Evolutionary conservation across 306 rosid species (phyloP), one percentile per base, ranked within the genome.

Genomic region (Sophora flavescens): DNA sequence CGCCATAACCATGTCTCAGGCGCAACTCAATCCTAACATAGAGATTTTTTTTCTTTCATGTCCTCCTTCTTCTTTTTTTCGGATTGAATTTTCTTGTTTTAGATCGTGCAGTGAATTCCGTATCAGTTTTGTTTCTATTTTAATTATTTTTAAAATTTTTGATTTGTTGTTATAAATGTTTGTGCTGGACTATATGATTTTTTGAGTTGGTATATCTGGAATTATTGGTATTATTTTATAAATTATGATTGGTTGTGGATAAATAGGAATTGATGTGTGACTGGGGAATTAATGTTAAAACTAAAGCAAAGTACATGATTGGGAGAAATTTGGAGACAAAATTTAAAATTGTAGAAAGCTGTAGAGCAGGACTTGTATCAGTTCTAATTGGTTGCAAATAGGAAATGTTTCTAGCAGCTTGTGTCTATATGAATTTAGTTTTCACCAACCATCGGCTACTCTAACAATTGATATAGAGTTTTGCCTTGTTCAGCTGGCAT

Each of bases 1-100:
- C 22, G 22, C 12, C 63, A 0, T 45, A 67, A 81, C 22, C 22
- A 22, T 81, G 84, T 81, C 84, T 81, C 84, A 81, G 84, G 84
- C 75, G 0, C 33, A 7, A 6, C 47, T 52, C 63, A 4, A 63
- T 2, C 62, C 45, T n/a, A 0, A 1, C 7, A n/a, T 26, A 11
- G 22, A 22, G 7, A 36, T 4, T 2, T 51, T n/a, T 36, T 26
- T 4, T 36, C 41, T 6, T 6, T 36, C 22, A 22, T 22, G 22
- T n/a, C n/a, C n/a, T 22, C 22, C 22, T 36, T n/a, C 10, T 44
- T 44, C 4, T 11, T 78, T 6, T 1, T 61, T 4, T 35, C 13
- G 22, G 22, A 22, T 3, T 59, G 2, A 6, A 0, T 35, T 51
- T 52, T 64, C 15, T 63, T 16, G 7, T 18, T 3, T 6, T 48